Conservation (phyloP, 495 filamentous ascomycete genomes). For the Xylaria venustula region DNA sequence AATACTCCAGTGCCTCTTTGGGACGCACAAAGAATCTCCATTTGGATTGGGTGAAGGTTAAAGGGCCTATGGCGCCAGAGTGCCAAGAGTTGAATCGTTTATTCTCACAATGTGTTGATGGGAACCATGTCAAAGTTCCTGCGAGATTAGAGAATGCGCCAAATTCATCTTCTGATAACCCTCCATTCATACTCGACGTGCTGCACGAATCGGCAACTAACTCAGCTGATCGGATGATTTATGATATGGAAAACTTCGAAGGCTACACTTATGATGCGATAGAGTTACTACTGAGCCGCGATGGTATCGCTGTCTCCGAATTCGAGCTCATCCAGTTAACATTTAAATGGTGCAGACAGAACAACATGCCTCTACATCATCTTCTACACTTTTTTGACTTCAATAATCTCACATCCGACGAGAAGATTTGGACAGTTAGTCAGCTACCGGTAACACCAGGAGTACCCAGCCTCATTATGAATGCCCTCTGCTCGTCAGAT, state of each 20-base stretch:
- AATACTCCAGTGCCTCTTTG: conserved; percentile 47
- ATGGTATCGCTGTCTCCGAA: conserved; percentile 45
- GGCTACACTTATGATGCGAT: conserved; percentile 35
- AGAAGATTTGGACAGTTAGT: conserved; percentile 42
- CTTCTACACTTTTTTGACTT: conserved; percentile 45
- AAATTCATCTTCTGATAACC: conserved; percentile 15
- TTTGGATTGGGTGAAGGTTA: conserved; percentile 48
- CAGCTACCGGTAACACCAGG: conserved; percentile 32
- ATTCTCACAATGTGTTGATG: conserved; percentile 54
- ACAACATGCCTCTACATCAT: conserved; percentile 29
- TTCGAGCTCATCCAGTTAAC: conserved; percentile 48
- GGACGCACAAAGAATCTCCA: conserved; percentile 52
- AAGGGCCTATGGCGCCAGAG: conserved; percentile 44
- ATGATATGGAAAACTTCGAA: conserved; percentile 9
- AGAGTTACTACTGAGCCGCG: conserved; percentile 40
- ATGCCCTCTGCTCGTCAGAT: conserved; percentile 41
- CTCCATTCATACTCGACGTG: conserved; percentile 47
- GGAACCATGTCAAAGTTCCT: conserved; percentile 48
- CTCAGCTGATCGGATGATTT: background rate
- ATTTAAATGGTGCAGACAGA: conserved; percentile 40
- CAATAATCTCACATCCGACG: conserved; percentile 36
- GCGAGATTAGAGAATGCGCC: conserved; percentile 40
- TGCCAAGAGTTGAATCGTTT: conserved; percentile 54
- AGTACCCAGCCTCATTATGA: conserved; percentile 34
- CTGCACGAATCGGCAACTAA: conserved; percentile 38